Percentiles rank a stretch among this genome's conserved stretches.
Conservation (phyloP, 2,329 filamentous ascomycete genomes). For the Nemania bipapillata region DNA sequence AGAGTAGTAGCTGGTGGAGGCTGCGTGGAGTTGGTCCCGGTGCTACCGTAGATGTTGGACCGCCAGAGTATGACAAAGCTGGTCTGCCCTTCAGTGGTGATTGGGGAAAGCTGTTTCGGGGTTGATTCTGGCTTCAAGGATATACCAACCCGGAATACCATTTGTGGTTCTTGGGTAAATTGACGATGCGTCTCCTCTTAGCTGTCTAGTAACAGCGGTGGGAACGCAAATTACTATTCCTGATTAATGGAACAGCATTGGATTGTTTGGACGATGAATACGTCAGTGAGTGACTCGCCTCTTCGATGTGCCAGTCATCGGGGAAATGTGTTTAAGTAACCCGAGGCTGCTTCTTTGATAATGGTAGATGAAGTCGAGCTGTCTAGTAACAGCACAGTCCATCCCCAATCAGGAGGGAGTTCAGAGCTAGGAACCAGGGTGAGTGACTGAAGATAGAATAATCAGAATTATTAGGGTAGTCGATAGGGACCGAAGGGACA, state of each 20-base stretch:
- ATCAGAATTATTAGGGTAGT: too few relatives aligned
- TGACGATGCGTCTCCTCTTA: slow-evolving; percentile 22
- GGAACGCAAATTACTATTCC: slow-evolving; percentile 28
- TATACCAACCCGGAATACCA: slow-evolving; percentile 1
- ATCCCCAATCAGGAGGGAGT: slow-evolving; percentile 13
- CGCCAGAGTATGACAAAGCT: not conserved
- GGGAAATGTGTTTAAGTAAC: not conserved
- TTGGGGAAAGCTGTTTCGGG: not conserved
- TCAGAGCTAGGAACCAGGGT: not conserved
- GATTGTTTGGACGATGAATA: slow-evolving; percentile 34
- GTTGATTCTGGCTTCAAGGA: not conserved
- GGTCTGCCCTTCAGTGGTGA: not conserved
- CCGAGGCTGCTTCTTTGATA: not conserved
- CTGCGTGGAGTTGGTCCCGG: not conserved
- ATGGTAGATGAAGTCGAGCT: slow-evolving; percentile 35
- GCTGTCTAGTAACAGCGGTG: slow-evolving; percentile 53
- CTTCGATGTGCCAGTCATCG: not conserved
- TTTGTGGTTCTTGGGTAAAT: slow-evolving; percentile 5
- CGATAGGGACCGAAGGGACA: too few relatives aligned
- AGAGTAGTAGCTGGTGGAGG: not conserved
- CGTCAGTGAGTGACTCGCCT: slow-evolving; percentile 11
- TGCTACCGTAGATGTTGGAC: slow-evolving; percentile 1
- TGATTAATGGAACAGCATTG: slow-evolving; percentile 40
- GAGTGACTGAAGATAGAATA: not conserved
- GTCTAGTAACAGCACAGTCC: slow-evolving; percentile 50